Evolutionary conservation across 495 filamentous ascomycete genomes (phyloP).

Genomic region (Talaromyces nanjingensis): DNA sequence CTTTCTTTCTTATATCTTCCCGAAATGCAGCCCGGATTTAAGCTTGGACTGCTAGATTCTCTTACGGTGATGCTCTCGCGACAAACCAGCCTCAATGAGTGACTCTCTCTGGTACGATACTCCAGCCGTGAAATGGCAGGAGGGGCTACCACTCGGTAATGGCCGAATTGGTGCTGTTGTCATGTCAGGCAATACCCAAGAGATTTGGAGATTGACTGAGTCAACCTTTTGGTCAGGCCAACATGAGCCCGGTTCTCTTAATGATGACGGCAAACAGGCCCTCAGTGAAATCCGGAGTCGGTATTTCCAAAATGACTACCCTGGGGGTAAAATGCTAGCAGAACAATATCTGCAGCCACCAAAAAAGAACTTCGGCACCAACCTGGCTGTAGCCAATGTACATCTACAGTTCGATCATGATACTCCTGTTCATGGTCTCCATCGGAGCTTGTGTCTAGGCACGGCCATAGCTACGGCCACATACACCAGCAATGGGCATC

Average conservation of each 20-base stretch:
- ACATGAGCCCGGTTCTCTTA: conserved; percentile 24
- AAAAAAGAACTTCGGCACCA: conserved; percentile 27
- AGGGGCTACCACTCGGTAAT: conserved; percentile 32
- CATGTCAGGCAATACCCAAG: conserved; percentile 23
- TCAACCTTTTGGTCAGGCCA: conserved; percentile 39
- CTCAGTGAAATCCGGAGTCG: conserved; percentile 17
- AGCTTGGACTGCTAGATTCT: neutral
- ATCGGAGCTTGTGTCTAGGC: too few species aligned
- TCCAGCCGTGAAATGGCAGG: neutral
- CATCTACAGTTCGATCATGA: conserved; percentile 29
- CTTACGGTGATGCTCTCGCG: neutral
- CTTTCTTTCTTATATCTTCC: too few species aligned
- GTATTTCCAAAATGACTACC: neutral
- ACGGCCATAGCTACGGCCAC: too few species aligned
- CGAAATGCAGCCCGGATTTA: too few species aligned
- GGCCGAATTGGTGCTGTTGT: conserved; percentile 35
- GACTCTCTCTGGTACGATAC: neutral
- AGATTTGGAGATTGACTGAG: conserved; percentile 33
- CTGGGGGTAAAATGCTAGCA: neutral
- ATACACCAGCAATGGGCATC: too few species aligned
- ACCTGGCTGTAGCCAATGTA: conserved; percentile 19
- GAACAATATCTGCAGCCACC: conserved; percentile 18
- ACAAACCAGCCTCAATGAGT: neutral
- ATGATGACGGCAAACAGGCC: conserved; percentile 17
- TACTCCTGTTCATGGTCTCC: neutral